Evolutionary conservation across 345 rosid species (phyloP).

Genomic region (Draba incana): DNA sequence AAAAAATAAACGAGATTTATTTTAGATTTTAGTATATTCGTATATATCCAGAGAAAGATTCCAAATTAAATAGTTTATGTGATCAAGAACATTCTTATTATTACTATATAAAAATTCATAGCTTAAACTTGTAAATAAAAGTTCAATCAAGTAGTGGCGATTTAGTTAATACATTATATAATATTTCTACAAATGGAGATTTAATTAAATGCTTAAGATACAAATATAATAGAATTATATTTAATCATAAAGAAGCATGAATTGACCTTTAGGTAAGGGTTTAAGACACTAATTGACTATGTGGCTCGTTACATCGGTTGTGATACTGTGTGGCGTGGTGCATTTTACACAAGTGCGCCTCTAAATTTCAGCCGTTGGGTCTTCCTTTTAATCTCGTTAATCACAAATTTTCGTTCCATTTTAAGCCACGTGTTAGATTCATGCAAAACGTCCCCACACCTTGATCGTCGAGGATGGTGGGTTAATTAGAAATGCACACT

Average conservation of each 20-base stretch:
- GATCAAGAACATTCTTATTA: conserved; percentile 12
- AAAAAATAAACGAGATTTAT: not conserved
- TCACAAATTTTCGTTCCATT: not conserved
- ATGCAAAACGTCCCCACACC: conserved; percentile 10
- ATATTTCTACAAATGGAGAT: conserved; percentile 9
- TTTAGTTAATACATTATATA: too few species aligned
- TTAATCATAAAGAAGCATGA: conserved; percentile 10
- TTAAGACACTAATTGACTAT: conserved; percentile 35
- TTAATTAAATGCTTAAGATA: conserved; percentile 7
- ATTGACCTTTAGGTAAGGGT: conserved; percentile 37
- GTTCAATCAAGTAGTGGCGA: not conserved
- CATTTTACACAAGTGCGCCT: not conserved
- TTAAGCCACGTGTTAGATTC: conserved; percentile 16
- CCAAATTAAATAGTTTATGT: conserved; percentile 28
- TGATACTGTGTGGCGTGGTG: conserved; percentile 11
- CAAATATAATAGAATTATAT: not conserved
- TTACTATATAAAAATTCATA: not conserved
- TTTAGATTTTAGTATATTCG: conserved; percentile 35
- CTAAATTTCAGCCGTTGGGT: conserved; percentile 16
- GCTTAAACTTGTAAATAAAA: conserved; percentile 2
- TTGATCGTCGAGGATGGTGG: conserved; percentile 20
- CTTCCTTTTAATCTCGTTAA: not conserved
- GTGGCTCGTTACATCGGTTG: conserved; percentile 10
- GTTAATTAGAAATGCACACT: conserved; percentile 25
- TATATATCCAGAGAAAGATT: conserved; percentile 35